phyloP scores from a whole-genome alignment of 78 protist genomes.

The Dictyostelium capitatum region DNA sequence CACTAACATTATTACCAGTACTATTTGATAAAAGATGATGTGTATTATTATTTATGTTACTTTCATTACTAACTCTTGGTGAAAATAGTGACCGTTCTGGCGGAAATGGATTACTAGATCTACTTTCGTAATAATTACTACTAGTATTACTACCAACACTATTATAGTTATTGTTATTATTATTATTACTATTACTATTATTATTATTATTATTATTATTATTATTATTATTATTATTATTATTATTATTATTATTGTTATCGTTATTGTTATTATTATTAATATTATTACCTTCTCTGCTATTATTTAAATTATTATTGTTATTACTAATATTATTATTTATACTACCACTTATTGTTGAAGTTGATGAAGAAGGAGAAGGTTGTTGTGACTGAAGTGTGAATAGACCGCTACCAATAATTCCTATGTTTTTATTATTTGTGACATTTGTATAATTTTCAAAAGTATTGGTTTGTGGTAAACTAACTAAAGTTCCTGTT shows the following conservation, averaged over 20 bases:
- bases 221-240: not conserved
- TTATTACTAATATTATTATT: no score
- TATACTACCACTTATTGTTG: not conserved
- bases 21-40: not conserved
- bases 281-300: no score
- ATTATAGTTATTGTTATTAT: not conserved
- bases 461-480: no score
- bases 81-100: no score
- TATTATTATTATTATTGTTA: not conserved
- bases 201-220: not conserved
- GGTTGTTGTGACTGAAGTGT: not conserved
- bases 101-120: no score
- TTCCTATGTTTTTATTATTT: not conserved
- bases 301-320: no score
- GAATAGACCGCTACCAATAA: constrained; percentile 11
- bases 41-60: not conserved
- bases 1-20: not conserved
- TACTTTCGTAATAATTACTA: not conserved
- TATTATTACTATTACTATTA: not conserved
- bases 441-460: not conserved
- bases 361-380: not conserved
- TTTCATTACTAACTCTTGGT: not conserved
- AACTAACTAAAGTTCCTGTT: no score
- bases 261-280: not conserved
- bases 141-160: no score